Percentiles rank a stretch among this genome's conserved stretches.
These are phyloP conservation scores for Pyrenophora seminiperda DNA, from an alignment of 2,329 filamentous ascomycete species.

Conservation along the genomic window DNA sequence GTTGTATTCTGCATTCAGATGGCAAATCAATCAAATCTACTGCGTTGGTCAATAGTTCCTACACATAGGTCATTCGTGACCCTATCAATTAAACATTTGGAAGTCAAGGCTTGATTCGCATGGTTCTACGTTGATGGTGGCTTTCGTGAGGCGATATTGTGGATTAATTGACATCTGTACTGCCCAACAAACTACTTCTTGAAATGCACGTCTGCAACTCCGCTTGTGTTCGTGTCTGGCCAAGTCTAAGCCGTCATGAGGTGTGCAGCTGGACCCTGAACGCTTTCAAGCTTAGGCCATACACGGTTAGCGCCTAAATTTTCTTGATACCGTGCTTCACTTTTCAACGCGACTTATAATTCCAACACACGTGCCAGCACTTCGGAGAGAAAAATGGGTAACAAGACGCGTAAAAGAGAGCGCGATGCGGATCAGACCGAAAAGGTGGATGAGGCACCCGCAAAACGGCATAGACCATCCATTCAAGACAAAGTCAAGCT, in stretches of 20 bases:
- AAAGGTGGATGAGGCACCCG: slow-evolving; percentile 25
- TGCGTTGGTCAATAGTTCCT: too few species aligned
- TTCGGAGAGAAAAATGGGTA: slow-evolving; percentile 26
- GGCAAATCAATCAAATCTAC: too few species aligned
- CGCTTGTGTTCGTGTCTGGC: neutral
- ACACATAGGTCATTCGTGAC: too few species aligned
- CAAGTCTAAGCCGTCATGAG: neutral
- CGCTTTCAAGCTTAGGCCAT: slow-evolving; percentile 1
- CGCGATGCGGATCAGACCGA: slow-evolving; percentile 28
- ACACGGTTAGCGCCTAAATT: slow-evolving; percentile 12
- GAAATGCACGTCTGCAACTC: too few species aligned
- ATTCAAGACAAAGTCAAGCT: slow-evolving; percentile 51
- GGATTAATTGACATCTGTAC: too few species aligned
- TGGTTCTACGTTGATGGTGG: too few species aligned
- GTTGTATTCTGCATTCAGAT: too few species aligned
- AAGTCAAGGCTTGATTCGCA: too few species aligned
- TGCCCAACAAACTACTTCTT: too few species aligned
- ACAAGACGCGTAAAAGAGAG: slow-evolving; percentile 36
- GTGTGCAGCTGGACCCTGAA: neutral
- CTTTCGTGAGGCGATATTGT: too few species aligned
- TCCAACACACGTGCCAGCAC: slow-evolving; percentile 2
- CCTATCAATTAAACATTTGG: too few species aligned
- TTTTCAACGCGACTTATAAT: slow-evolving; percentile 10
- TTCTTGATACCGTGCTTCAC: slow-evolving; percentile 13
- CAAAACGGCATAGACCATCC: slow-evolving; percentile 45